Percentiles rank a stretch among this genome's conserved stretches.
These are phyloP conservation scores for Cyclotella choctawhatcheeana DNA, from an alignment of 108 stramenopile species.

Conservation along the genomic window DNA sequence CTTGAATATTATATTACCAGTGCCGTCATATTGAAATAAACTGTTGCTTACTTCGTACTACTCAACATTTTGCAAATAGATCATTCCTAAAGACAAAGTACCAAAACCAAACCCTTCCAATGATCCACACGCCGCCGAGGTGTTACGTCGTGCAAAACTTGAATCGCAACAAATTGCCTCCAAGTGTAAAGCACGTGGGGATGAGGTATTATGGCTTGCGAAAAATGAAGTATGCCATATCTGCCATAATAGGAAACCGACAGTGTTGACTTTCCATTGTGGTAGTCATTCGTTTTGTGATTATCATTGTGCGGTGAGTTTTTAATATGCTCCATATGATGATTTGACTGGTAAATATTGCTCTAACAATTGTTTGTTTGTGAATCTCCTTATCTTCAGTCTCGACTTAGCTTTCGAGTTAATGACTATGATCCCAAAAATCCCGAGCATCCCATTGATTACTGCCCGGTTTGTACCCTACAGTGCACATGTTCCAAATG, in stretches of 20 bases:
- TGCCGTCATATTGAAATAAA: neutral
- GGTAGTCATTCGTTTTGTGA: slow-evolving; percentile 63
- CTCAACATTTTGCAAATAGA: neutral
- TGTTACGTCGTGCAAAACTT: slow-evolving; percentile 36
- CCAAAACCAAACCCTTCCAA: slow-evolving; percentile 13
- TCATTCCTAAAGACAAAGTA: slow-evolving; percentile 32
- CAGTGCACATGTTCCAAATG: slow-evolving; percentile 50
- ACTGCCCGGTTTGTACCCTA: slow-evolving; percentile 49
- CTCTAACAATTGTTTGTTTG: too few species aligned
- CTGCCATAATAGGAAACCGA: slow-evolving; percentile 56
- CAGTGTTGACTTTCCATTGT: slow-evolving; percentile 59
- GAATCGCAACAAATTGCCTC: slow-evolving; percentile 16
- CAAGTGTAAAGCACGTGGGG: slow-evolving; percentile 15
- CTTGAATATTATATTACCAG: neutral
- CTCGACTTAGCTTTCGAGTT: slow-evolving; percentile 36
- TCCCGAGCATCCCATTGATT: slow-evolving; percentile 36
- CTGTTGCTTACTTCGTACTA: neutral
- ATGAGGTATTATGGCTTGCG: slow-evolving; percentile 7
- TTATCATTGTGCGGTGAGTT: slow-evolving; percentile 58
- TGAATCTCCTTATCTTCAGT: neutral
- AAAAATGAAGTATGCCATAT: slow-evolving; percentile 66
- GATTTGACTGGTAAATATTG: neutral
- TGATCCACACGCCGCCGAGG: slow-evolving; percentile 32
- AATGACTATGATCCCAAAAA: slow-evolving; percentile 35
- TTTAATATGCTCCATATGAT: slow-evolving; percentile 1